phyloP scores from a whole-genome alignment of 306 rosid species.

The Prunus campanulata region DNA sequence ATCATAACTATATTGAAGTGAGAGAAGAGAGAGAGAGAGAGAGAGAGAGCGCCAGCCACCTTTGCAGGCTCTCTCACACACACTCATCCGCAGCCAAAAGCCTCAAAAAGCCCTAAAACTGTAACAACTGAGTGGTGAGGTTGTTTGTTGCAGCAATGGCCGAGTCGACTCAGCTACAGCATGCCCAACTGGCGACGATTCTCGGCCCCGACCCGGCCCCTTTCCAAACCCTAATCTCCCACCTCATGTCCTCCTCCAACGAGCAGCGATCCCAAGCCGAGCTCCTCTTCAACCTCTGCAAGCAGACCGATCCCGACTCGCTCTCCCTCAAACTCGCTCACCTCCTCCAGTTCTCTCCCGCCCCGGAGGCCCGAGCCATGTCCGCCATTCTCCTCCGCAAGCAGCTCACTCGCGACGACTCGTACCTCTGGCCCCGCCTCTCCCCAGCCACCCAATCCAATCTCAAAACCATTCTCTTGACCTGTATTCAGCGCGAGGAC shows the following conservation, averaged over 20 bases:
- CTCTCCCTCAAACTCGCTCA: constrained; percentile 80
- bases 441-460: constrained; percentile 53
- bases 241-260: constrained; percentile 86
- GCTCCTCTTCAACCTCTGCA: constrained; percentile 84
- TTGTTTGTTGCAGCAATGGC: constrained; percentile 20
- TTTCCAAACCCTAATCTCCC: constrained; percentile 82
- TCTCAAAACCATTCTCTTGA: constrained; percentile 71
- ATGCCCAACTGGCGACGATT: constrained; percentile 75
- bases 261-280: constrained; percentile 91
- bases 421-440: constrained; percentile 89
- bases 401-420: constrained; percentile 89
- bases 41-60: background rate
- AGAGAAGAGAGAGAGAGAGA: background rate
- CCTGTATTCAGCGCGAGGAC: constrained; percentile 71
- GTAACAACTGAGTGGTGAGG: background rate
- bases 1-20: background rate
- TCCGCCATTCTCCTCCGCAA: constrained; percentile 93
- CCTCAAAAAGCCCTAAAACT: constrained; percentile 29
- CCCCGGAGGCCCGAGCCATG: constrained; percentile 84
- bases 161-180: constrained; percentile 79
- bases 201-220: constrained; percentile 81
- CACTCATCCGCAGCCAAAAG: background rate
- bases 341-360: constrained; percentile 72
- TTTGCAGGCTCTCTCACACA: background rate
- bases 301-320: constrained; percentile 85